Evolutionary conservation across 306 rosid species (phyloP).

Genomic region (Astragalus glycyphyllos): DNA sequence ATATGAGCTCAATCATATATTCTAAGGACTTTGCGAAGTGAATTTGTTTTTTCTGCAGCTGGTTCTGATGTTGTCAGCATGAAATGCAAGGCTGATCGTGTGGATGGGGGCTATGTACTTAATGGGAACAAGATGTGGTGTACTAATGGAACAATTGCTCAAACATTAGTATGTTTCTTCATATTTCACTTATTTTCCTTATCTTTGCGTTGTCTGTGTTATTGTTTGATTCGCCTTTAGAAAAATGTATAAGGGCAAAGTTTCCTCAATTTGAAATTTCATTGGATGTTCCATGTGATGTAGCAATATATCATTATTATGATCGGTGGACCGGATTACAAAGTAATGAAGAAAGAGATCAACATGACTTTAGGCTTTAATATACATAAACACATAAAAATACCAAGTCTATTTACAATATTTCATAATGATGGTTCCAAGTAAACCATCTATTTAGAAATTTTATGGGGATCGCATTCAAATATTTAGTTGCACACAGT

Average conservation of each 20-base stretch:
- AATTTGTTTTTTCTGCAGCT: constrained; percentile 59
- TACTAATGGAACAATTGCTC: constrained; percentile 93
- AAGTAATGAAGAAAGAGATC: not conserved
- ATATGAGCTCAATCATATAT: constrained; percentile 14
- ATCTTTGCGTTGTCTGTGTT: constrained; percentile 19
- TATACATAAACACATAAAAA: not conserved
- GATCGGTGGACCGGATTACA: constrained; percentile 25
- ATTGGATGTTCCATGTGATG: constrained; percentile 2
- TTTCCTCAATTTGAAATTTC: constrained; percentile 28
- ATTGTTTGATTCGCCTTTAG: constrained; percentile 6
- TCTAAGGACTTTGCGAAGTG: constrained; percentile 24
- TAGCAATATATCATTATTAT: constrained; percentile 19
- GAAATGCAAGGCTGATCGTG: constrained; percentile 95
- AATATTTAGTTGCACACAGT: constrained; percentile 11
- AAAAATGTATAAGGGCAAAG: constrained; percentile 13
- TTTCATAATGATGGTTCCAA: constrained; percentile 11
- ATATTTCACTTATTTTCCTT: constrained; percentile 14
- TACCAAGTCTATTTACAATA: constrained; percentile 6
- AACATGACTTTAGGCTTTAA: constrained; percentile 1
- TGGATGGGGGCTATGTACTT: constrained; percentile 79
- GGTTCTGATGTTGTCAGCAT: constrained; percentile 99
- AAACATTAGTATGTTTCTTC: constrained; percentile 71
- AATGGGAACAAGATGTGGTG: constrained; percentile 99
- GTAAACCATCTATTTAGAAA: constrained; percentile 28
- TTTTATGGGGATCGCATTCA: not conserved